Evolutionary conservation across 164 flowering plant genomes (phyloP), one percentile per base, ranked within the genome.

Genomic region (Tinospora cordifolia): DNA sequence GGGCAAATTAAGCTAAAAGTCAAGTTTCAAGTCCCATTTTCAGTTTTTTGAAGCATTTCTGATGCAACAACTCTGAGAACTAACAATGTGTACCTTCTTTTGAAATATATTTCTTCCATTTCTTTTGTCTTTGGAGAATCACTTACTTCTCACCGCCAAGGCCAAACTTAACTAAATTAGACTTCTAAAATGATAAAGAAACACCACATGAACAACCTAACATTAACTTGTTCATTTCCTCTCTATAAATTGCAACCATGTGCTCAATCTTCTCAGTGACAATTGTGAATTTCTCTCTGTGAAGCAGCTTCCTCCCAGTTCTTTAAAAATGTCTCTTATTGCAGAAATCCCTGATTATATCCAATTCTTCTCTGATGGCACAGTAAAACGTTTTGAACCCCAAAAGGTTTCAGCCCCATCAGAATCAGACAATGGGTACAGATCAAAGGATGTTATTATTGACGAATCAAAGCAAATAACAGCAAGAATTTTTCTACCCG

Each of bases 351-450:
- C 88, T 0, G 86, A 78, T 7, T 90, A 44, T 72, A 68, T 92
- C 67, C 88, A 87, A 76, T 88, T 92, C 69, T 83, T 84, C 68
- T 84, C 98, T 14, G 86, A 86, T 69, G 92, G 94, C 24, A 70
- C 86, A 2, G 84, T 89, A 7, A 81, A 80, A 51, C 91, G 94
- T 38, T 83, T 86, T 51, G 71, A 69, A 2, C 91, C 88, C 0
- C 85, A 80, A 34, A 76, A 77, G 19, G 81, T 76, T 21, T 10
- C 68, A 3, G 81, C 85, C 69, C 84, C 88, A 0, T 15, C 46
- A 0, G 78, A 80, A 9, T 49, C 78, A 19, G 24, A 79, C 8
- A 57, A 77, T 38, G 84, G 87, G n/a, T 87, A 59, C 80, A 84
- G 74, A 57, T 86, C 86, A 65, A 87, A 90, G 71, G 98, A 92